phyloP scores from a whole-genome alignment of 305 asterid genomes.

The Rubia tinctorum region DNA sequence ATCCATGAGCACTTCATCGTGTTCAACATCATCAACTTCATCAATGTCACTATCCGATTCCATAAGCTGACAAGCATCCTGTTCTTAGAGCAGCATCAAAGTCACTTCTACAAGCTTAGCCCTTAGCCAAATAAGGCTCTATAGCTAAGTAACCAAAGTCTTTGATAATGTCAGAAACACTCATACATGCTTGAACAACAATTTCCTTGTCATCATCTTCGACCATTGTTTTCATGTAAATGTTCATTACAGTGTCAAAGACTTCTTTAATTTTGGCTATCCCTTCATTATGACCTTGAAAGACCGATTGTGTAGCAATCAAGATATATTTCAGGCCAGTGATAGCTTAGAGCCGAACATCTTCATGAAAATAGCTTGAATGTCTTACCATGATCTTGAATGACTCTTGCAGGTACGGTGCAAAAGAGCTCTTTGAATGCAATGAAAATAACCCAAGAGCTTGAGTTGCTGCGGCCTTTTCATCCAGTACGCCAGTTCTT shows the following conservation, averaged over 20 bases:
- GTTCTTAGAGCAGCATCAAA: slow-evolving; percentile 71
- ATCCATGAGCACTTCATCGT: slow-evolving; percentile 99
- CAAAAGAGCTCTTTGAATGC: slow-evolving; percentile 77
- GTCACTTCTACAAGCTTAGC: slow-evolving; percentile 78
- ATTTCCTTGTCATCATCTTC: slow-evolving; percentile 99
- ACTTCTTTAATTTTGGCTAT: slow-evolving; percentile 63
- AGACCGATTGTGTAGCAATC: slow-evolving; percentile 66
- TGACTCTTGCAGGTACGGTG: slow-evolving; percentile 97
- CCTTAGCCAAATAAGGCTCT: slow-evolving; percentile 79
- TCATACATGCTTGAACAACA: slow-evolving; percentile 95
- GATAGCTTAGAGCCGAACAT: slow-evolving; percentile 96
- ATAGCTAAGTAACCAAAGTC: slow-evolving; percentile 85
- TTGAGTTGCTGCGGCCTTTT: slow-evolving; percentile 99
- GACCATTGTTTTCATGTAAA: slow-evolving; percentile 78
- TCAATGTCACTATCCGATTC: slow-evolving; percentile 84
- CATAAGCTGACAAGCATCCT: slow-evolving; percentile 76
- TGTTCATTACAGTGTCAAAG: slow-evolving; percentile 77
- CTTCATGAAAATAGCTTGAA: slow-evolving; percentile 90
- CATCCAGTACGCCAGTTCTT: slow-evolving; percentile 98
- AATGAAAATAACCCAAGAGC: slow-evolving; percentile 96
- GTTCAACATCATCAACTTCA: slow-evolving; percentile 74
- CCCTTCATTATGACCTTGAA: slow-evolving; percentile 81
- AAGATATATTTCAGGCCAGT: slow-evolving; percentile 72
- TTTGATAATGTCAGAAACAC: slow-evolving; percentile 74
- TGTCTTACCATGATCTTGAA: slow-evolving; percentile 80